phyloP scores from a whole-genome alignment of 352 stramenopile genomes.

The Phytophthora macrochlamydospora region DNA sequence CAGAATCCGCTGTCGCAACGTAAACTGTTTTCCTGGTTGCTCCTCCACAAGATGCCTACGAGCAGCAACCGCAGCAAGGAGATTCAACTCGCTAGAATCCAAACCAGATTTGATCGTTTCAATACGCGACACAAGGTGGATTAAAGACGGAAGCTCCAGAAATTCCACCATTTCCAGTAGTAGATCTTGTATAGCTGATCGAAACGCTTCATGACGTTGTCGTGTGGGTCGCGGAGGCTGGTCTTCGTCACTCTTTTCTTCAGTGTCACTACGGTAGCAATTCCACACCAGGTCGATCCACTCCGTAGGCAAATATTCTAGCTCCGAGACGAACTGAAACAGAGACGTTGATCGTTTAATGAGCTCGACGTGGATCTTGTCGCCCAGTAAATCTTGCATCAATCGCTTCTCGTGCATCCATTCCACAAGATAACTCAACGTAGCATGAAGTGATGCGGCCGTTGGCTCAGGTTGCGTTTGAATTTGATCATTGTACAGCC shows the following conservation, averaged over 20 bases:
- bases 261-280: constrained; percentile 42
- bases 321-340: constrained; percentile 58
- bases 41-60: constrained; percentile 19
- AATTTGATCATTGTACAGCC: constrained; percentile 48
- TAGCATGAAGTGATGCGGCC: constrained; percentile 21
- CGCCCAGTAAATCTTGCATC: constrained; percentile 59
- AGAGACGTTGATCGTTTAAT: constrained; percentile 64
- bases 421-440: constrained; percentile 37
- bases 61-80: constrained; percentile 40
- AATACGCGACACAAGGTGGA: constrained; percentile 34
- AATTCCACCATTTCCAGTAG: constrained; percentile 64
- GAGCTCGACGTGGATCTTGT: constrained; percentile 71
- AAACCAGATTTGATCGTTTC: constrained; percentile 19
- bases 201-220: constrained; percentile 54
- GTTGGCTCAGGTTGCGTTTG: constrained; percentile 37
- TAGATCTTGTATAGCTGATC: constrained; percentile 47
- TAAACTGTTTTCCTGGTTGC: background rate
- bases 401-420: constrained; percentile 62
- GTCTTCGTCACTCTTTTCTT: background rate
- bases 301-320: constrained; percentile 33
- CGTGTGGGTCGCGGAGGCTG: constrained; percentile 16
- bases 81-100: constrained; percentile 38
- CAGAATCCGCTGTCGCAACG: constrained; percentile 41
- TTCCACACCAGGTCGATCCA: constrained; percentile 65
- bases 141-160: constrained; percentile 42